phyloP scores from a whole-genome alignment of 106 monocot species.

The Vanilla planifolia region DNA sequence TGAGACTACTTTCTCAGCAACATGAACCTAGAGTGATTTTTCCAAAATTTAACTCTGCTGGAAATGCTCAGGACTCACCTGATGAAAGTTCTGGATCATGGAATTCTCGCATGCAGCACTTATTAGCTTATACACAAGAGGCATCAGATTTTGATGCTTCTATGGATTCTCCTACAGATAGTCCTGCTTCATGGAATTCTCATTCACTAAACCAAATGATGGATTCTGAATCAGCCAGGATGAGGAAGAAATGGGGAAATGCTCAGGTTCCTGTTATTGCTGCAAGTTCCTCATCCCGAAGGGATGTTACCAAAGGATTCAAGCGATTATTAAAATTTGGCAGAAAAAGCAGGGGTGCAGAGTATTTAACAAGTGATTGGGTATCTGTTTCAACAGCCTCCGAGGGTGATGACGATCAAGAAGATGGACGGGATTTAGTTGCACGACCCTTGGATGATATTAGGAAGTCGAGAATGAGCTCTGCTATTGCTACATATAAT shows the following conservation, averaged over 20 bases:
- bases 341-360: constrained; percentile 54
- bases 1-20: constrained; percentile 22
- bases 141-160: constrained; percentile 65
- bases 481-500: constrained; percentile 36
- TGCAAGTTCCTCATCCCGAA: constrained; percentile 38
- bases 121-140: constrained; percentile 59
- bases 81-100: constrained; percentile 55
- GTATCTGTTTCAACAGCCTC: constrained; percentile 79
- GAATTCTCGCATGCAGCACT: constrained; percentile 39
- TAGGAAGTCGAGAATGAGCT: constrained; percentile 60
- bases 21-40: constrained; percentile 19
- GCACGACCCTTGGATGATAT: constrained; percentile 38
- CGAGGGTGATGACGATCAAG: constrained; percentile 75
- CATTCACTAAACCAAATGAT: constrained; percentile 38
- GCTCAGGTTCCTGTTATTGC: constrained; percentile 60
- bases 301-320: constrained; percentile 72
- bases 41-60: constrained; percentile 22
- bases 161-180: constrained; percentile 48
- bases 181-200: constrained; percentile 57
- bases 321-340: constrained; percentile 81
- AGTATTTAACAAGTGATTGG: constrained; percentile 49
- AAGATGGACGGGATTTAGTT: constrained; percentile 46
- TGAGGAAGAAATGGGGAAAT: constrained; percentile 91
- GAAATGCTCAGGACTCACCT: constrained; percentile 37
- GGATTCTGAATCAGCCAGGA: constrained; percentile 48